These are phyloP conservation scores for Penicillium sp. DNA, from an alignment of 2,329 filamentous ascomycete genomes.

Conservation along the genomic window DNA sequence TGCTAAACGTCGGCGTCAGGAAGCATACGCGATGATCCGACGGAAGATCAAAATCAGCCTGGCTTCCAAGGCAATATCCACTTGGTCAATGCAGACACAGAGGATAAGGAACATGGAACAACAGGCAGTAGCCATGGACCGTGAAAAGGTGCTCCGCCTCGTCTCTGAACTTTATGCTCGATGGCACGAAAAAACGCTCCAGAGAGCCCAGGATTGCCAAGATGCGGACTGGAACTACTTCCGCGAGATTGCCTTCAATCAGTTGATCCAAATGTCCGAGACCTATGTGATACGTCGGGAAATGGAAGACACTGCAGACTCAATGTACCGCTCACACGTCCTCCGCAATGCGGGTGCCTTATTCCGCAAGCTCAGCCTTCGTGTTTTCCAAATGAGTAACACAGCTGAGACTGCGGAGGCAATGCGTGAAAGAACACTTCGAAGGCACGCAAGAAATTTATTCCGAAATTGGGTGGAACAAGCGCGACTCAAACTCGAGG, in stretches of 20 bases:
- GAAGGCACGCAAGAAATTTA: slow-evolving; percentile 56
- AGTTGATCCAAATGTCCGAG: slow-evolving; percentile 40
- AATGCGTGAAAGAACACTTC: slow-evolving; percentile 52
- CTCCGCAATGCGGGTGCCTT: slow-evolving; percentile 47
- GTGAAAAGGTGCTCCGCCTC: slow-evolving; percentile 34
- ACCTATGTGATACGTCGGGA: slow-evolving; percentile 32
- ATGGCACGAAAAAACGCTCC: slow-evolving; percentile 45
- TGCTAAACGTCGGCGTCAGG: slow-evolving; percentile 53
- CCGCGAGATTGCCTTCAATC: slow-evolving; percentile 37
- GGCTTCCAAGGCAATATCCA: slow-evolving; percentile 43
- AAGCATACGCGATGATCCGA: slow-evolving; percentile 55
- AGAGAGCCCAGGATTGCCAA: slow-evolving; percentile 32
- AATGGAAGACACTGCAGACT: slow-evolving; percentile 45
- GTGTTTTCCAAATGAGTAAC: slow-evolving; percentile 54
- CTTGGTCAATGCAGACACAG: slow-evolving; percentile 38
- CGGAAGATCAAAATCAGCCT: slow-evolving; percentile 55
- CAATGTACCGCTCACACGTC: slow-evolving; percentile 47
- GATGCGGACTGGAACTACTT: slow-evolving; percentile 41
- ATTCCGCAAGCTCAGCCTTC: slow-evolving; percentile 58
- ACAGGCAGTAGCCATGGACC: slow-evolving; percentile 39
- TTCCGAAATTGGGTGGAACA: slow-evolving; percentile 55
- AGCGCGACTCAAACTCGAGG: slow-evolving; percentile 33
- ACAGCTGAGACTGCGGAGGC: slow-evolving; percentile 53
- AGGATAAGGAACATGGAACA: slow-evolving; percentile 37
- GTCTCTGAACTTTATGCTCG: slow-evolving; percentile 38